Conservation (phyloP, 169 alveolate species). For the Cryptosporidium sp. region DNA sequence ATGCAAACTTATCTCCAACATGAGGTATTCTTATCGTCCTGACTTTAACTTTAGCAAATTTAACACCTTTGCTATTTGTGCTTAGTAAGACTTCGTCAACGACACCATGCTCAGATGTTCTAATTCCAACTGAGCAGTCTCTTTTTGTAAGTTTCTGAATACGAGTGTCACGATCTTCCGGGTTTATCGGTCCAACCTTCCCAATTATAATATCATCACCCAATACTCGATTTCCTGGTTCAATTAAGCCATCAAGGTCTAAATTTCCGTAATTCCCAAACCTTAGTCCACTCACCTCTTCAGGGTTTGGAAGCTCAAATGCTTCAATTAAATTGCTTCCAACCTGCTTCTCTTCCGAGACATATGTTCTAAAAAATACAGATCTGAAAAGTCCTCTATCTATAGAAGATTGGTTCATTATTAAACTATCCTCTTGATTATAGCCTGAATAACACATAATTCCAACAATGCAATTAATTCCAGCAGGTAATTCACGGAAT, state of each 20-base stretch:
- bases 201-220: conserved; percentile 99
- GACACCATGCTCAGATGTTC: conserved; percentile 96
- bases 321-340: conserved; percentile 92
- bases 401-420: conserved; percentile 96
- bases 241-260: conserved; percentile 97
- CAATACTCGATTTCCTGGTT: conserved; percentile 96
- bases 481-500: conserved; percentile 99
- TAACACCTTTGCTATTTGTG: conserved; percentile 94
- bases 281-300: conserved; percentile 87
- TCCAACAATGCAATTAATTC: conserved; percentile 97
- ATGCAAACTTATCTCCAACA: conserved; percentile 99
- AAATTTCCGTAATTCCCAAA: conserved; percentile 96
- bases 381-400: conserved; percentile 99
- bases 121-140: conserved; percentile 93
- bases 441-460: conserved; percentile 99
- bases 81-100: conserved; percentile 97
- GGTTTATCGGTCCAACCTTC: conserved; percentile 91
- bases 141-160: conserved; percentile 81
- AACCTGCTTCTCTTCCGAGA: conserved; percentile 93
- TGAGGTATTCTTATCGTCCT: conserved; percentile 95
- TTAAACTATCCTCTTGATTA: conserved; percentile 99
- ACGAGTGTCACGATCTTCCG: conserved; percentile 83
- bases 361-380: conserved; percentile 97
- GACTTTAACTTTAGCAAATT: conserved; percentile 96
- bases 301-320: conserved; percentile 92